Percentiles rank a stretch among this genome's conserved stretches.
Evolutionary conservation across 2,329 filamentous ascomycete genomes (phyloP).

Genomic region (Podosphaera xanthii): DNA sequence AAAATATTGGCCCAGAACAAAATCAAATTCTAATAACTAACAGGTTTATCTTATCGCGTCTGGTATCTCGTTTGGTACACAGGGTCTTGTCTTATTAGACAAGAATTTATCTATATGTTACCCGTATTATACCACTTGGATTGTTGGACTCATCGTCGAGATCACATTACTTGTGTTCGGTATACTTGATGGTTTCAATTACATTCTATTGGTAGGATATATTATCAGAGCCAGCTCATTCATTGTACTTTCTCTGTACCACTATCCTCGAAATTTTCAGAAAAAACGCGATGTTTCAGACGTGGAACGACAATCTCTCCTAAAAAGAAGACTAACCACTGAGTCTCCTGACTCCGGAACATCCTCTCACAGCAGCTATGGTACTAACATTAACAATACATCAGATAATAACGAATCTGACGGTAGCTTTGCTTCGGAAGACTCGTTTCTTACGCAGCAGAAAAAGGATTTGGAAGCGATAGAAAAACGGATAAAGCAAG

Average conservation of each 20-base stretch:
- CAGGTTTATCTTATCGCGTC: conserved; percentile 36
- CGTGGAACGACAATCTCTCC: conserved; percentile 34
- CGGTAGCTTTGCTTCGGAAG: conserved; percentile 22
- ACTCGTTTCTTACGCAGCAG: conserved; percentile 30
- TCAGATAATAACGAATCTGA: conserved; percentile 7
- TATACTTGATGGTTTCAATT: conserved; percentile 10
- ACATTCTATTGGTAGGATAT: conserved; percentile 9
- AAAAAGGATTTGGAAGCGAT: conserved; percentile 32
- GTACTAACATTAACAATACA: conserved; percentile 9
- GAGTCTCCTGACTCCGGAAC: conserved; percentile 11
- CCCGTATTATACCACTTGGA: conserved; percentile 39
- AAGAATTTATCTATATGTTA: conserved; percentile 31
- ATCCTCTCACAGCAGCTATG: conserved; percentile 7
- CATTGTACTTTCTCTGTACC: conserved; percentile 17
- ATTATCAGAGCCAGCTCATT: conserved; percentile 14
- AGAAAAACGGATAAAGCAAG: conserved; percentile 46
- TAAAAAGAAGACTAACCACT: conserved; percentile 22
- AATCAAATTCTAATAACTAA: not conserved
- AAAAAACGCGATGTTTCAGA: conserved; percentile 20
- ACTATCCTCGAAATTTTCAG: conserved; percentile 10
- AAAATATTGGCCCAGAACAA: conserved; percentile 1
- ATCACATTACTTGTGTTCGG: conserved; percentile 21
- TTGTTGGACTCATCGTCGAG: conserved; percentile 34
- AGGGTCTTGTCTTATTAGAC: conserved; percentile 31
- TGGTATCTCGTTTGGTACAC: conserved; percentile 37